Conservation (phyloP, 2,329 filamentous ascomycete species). For the Colletotrichum sp. region DNA sequence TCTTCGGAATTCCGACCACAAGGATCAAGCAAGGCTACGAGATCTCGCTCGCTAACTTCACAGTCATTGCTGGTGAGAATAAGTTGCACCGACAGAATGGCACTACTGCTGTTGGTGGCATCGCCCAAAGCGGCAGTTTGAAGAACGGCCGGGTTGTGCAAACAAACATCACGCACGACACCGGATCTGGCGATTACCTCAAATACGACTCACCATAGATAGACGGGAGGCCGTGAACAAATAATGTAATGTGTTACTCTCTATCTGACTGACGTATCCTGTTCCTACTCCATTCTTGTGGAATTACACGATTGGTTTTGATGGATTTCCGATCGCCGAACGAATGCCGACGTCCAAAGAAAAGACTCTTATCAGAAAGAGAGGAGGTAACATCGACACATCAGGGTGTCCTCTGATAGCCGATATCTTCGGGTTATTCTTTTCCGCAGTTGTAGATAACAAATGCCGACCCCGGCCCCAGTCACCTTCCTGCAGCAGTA, state of each 20-base stretch:
- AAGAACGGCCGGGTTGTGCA: conserved; percentile 48
- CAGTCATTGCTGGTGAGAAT: conserved; percentile 67
- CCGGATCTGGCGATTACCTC: conserved; percentile 1
- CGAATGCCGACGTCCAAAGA: not conserved
- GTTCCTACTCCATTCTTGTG: no score
- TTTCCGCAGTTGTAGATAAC: conserved; percentile 9
- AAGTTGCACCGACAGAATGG: conserved; percentile 46
- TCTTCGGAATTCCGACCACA: conserved; percentile 61
- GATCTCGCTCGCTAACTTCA: conserved; percentile 73
- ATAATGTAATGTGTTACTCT: not conserved
- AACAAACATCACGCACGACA: conserved; percentile 57
- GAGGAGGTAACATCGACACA: not conserved
- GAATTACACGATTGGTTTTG: not conserved
- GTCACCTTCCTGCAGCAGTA: conserved; percentile 6
- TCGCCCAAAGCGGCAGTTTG: conserved; percentile 59
- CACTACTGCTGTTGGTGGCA: conserved; percentile 39
- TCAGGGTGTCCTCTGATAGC: not conserved
- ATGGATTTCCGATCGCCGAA: not conserved
- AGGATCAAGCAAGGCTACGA: conserved; percentile 66
- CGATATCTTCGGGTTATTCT: conserved; percentile 4
- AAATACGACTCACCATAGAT: not conserved
- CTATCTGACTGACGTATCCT: not conserved
- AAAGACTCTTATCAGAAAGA: not conserved
- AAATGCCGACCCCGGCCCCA: not conserved
- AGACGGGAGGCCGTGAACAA: not conserved